A percentile compares a stretch with the other conserved stretches of the same genome.
These are phyloP conservation scores for Ascochyta lentis DNA, from an alignment of 2,329 filamentous ascomycete species.

Conservation along the genomic window DNA sequence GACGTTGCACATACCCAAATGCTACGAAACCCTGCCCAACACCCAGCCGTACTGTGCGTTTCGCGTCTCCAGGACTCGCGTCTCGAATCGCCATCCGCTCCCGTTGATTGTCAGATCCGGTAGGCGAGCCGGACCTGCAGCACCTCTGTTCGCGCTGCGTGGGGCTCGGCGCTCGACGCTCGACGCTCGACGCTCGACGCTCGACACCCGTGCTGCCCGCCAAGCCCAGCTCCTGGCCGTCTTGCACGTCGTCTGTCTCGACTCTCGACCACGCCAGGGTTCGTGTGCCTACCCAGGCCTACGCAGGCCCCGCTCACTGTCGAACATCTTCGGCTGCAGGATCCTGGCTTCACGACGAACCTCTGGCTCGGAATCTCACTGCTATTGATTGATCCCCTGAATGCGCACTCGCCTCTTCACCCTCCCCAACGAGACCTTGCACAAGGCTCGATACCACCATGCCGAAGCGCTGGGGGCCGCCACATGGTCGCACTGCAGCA, in stretches of 20 bases:
- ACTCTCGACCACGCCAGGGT: not conserved
- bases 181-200: not conserved
- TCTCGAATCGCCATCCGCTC: constrained; percentile 8
- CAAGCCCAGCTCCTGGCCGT: constrained; percentile 13
- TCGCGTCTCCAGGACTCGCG: constrained; percentile 7
- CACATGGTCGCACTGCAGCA: constrained; percentile 36
- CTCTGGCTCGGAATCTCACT: constrained; percentile 28
- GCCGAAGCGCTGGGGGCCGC: constrained; percentile 23
- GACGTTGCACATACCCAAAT: constrained; percentile 7
- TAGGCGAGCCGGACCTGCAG: constrained; percentile 25
- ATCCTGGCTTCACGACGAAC: constrained; percentile 34
- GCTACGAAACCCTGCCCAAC: constrained; percentile 11
- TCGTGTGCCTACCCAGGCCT: constrained; percentile 23
- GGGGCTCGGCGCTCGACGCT: not conserved
- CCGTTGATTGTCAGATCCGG: constrained; percentile 24
- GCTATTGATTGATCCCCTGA: constrained; percentile 22
- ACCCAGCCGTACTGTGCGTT: constrained; percentile 4
- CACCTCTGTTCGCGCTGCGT: constrained; percentile 8
- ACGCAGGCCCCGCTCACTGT: constrained; percentile 19
- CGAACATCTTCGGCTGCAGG: constrained; percentile 29
- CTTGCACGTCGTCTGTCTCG: constrained; percentile 8
- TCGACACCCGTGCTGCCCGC: constrained; percentile 2
- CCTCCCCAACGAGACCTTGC: constrained; percentile 19
- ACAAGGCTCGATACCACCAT: constrained; percentile 37
- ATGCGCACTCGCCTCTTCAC: constrained; percentile 18